Evolutionary conservation across 805 yeast genomes (phyloP).

Genomic region (Kodamaea kaohsiungensis): DNA sequence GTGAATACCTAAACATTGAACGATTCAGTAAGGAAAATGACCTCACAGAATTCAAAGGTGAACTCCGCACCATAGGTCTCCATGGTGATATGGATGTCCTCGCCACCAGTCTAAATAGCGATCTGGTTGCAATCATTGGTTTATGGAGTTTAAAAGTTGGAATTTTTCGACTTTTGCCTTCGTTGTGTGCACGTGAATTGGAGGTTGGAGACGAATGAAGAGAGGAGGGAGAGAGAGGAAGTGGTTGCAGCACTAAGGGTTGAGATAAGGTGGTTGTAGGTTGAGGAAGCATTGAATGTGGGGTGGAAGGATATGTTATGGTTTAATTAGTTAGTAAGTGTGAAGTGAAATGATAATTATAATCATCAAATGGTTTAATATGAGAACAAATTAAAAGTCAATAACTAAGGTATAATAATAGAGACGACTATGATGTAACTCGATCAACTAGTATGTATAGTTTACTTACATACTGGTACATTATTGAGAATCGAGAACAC

Average conservation of each 20-base stretch:
- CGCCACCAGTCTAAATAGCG: slow-evolving; percentile 2
- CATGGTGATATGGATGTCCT: background rate
- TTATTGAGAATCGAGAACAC: too few relatives aligned
- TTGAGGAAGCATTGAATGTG: too few relatives aligned
- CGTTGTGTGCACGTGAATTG: background rate
- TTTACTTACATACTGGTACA: too few relatives aligned
- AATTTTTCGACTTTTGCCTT: slow-evolving; percentile 1
- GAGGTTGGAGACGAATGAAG: background rate
- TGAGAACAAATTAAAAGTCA: too few relatives aligned
- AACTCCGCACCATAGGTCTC: background rate
- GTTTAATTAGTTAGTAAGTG: too few relatives aligned
- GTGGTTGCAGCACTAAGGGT: background rate
- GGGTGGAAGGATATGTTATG: too few relatives aligned
- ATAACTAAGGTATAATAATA: too few relatives aligned
- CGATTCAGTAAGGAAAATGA: background rate
- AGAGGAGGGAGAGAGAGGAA: background rate
- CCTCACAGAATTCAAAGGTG: background rate
- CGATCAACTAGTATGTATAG: too few relatives aligned
- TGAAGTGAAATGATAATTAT: too few relatives aligned
- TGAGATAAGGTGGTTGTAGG: background rate
- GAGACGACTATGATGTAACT: too few relatives aligned
- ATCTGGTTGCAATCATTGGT: slow-evolving; percentile 2
- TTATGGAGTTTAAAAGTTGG: background rate
- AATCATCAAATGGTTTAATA: too few relatives aligned
- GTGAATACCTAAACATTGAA: background rate